Conservation (phyloP, 371 early-diverging fungal genomes). For the Mucor mucedo region DNA sequence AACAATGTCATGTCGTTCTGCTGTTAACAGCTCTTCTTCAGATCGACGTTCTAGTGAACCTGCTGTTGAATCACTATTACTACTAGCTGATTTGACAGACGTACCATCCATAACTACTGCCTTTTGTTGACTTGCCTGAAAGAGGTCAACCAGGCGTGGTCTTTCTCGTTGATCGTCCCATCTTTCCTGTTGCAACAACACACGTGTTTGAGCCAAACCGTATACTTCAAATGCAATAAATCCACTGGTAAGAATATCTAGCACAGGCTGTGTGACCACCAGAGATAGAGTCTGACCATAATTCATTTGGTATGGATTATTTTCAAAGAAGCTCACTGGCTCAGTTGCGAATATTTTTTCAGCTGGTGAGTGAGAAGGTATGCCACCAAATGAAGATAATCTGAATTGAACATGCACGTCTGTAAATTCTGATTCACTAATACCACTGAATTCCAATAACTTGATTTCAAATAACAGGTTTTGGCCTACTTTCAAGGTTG, state of each 20-base stretch:
- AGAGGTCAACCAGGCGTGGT: constrained; percentile 25
- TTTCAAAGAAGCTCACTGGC: constrained; percentile 61
- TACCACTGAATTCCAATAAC: constrained; percentile 68
- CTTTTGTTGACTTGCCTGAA: constrained; percentile 24
- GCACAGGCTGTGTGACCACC: constrained; percentile 46
- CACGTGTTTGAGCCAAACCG: constrained; percentile 61
- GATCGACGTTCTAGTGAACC: constrained; percentile 55
- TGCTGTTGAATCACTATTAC: constrained; percentile 27
- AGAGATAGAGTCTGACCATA: constrained; percentile 69
- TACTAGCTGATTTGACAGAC: constrained; percentile 27
- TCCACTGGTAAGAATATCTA: constrained; percentile 49
- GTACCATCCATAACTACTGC: constrained; percentile 22
- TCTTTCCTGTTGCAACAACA: constrained; percentile 60
- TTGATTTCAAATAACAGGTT: constrained; percentile 75
- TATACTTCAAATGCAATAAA: constrained; percentile 68
- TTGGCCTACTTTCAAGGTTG: constrained; percentile 48
- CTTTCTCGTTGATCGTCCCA: constrained; percentile 66
- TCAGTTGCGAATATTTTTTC: constrained; percentile 77
- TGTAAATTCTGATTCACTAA: constrained; percentile 72
- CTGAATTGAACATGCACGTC: constrained; percentile 84
- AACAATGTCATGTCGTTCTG: constrained; percentile 74
- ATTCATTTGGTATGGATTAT: constrained; percentile 58
- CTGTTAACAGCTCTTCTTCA: constrained; percentile 69
- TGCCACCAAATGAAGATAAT: constrained; percentile 66
- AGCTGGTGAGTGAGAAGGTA: constrained; percentile 39